Conservation (phyloP, 2,329 filamentous ascomycete species). For the Colletotrichum trifolii region DNA sequence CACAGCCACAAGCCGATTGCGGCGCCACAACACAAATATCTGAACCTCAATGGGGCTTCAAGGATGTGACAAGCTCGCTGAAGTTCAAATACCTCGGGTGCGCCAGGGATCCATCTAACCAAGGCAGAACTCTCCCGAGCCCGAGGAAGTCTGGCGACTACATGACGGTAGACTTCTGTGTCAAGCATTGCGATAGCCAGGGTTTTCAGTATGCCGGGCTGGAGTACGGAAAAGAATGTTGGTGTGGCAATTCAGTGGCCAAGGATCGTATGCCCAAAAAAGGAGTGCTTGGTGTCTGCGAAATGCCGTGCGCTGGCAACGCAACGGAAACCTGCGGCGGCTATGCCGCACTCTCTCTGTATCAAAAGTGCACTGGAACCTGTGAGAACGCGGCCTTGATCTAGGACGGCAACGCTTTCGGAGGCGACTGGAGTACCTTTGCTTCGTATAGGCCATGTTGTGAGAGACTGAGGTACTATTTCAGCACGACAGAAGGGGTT, state of each 20-base stretch:
- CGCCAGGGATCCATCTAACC: conserved; percentile 48
- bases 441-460: too few relatives aligned
- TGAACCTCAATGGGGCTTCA: conserved; percentile 51
- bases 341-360: conserved; percentile 46
- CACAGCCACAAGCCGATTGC: conserved; percentile 40
- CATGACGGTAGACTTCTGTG: conserved; percentile 49
- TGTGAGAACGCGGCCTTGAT: conserved; percentile 41
- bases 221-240: conserved; percentile 52
- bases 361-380: conserved; percentile 47
- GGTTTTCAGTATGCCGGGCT: conserved; percentile 48
- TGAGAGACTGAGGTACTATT: too few relatives aligned
- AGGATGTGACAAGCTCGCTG: conserved; percentile 55
- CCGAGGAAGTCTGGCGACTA: conserved; percentile 42
- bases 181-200: conserved; percentile 45
- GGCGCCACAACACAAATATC: conserved; percentile 52
- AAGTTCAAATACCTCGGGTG: conserved; percentile 66
- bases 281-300: conserved; percentile 56
- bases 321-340: conserved; percentile 38
- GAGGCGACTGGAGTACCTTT: too few relatives aligned
- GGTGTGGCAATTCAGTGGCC: conserved; percentile 47
- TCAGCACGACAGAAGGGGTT: too few relatives aligned
- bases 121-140: conserved; percentile 44
- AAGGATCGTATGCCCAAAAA: conserved; percentile 44
- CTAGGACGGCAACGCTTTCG: conserved; percentile 8
- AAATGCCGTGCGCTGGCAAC: conserved; percentile 38